Evolutionary conservation across 495 filamentous ascomycete genomes (phyloP).

Genomic region (Geopyxis carbonaria): DNA sequence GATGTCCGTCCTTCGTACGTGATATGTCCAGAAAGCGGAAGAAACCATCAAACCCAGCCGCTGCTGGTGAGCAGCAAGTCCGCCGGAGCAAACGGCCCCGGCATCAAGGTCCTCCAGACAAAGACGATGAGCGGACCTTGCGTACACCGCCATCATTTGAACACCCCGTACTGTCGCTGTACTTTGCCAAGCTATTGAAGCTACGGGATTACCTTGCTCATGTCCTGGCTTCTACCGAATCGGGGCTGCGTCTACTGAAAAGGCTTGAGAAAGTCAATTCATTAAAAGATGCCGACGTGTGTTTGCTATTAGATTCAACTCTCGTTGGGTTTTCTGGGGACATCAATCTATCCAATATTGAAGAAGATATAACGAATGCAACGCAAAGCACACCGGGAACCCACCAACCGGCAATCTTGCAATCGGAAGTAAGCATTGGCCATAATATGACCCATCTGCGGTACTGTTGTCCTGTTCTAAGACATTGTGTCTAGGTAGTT

Average conservation of each 20-base stretch:
- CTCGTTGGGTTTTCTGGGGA: constrained; percentile 12
- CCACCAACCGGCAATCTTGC: neutral
- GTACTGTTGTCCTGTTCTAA: too few species aligned
- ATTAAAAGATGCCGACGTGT: constrained; percentile 9
- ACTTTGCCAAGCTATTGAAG: constrained; percentile 50
- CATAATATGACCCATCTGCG: too few species aligned
- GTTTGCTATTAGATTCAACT: constrained; percentile 16
- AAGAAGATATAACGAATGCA: constrained; percentile 31
- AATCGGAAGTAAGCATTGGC: constrained; percentile 3
- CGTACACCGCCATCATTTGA: too few species aligned
- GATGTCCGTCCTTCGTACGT: too few species aligned
- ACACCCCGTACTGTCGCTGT: constrained; percentile 56
- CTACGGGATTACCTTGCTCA: constrained; percentile 54
- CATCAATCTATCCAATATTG: constrained; percentile 27
- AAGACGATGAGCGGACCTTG: too few species aligned
- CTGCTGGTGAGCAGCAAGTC: too few species aligned
- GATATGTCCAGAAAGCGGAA: too few species aligned
- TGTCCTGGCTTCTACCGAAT: constrained; percentile 38
- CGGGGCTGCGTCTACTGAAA: constrained; percentile 28
- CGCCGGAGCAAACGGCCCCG: too few species aligned
- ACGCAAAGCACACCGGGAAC: constrained; percentile 6
- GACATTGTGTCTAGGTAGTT: constrained; percentile 50
- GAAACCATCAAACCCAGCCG: too few species aligned
- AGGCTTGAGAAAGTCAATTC: constrained; percentile 24
- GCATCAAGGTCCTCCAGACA: too few species aligned